These are phyloP conservation scores for Gleditsia sinensis DNA, from an alignment of 306 rosid species.

Conservation along the genomic window DNA sequence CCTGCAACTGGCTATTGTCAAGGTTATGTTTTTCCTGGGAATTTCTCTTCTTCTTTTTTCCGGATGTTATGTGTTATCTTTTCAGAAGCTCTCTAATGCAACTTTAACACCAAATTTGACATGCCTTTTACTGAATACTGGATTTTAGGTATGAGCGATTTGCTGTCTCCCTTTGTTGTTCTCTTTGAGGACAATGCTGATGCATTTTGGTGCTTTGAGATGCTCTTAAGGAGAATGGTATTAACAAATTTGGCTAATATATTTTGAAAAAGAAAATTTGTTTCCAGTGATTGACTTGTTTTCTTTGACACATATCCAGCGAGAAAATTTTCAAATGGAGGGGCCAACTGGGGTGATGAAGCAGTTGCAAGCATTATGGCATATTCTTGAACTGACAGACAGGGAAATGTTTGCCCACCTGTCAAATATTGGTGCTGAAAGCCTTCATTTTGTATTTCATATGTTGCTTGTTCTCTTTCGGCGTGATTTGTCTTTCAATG, in stretches of 20 bases:
- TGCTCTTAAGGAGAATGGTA: slow-evolving; percentile 99
- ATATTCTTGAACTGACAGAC: slow-evolving; percentile 79
- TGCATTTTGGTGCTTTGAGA: slow-evolving; percentile 99
- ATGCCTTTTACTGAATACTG: slow-evolving; percentile 37
- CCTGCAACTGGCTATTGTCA: slow-evolving; percentile 97
- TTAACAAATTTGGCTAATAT: slow-evolving; percentile 38
- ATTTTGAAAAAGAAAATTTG: slow-evolving; percentile 5
- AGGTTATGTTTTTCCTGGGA: slow-evolving; percentile 58
- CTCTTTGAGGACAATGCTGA: slow-evolving; percentile 96
- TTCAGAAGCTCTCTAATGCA: slow-evolving; percentile 4
- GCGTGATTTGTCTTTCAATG: slow-evolving; percentile 82
- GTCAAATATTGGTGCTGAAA: slow-evolving; percentile 89
- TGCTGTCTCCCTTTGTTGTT: slow-evolving; percentile 95
- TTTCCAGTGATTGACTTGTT: slow-evolving; percentile 44
- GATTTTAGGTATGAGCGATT: slow-evolving; percentile 92
- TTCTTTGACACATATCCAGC: slow-evolving; percentile 49
- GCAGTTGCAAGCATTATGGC: slow-evolving; percentile 82
- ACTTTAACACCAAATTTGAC: slow-evolving; percentile 29
- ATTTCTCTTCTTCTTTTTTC: slow-evolving; percentile 22
- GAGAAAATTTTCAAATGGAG: slow-evolving; percentile 93
- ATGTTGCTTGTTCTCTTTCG: slow-evolving; percentile 97
- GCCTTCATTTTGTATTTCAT: slow-evolving; percentile 95
- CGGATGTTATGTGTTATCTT: not conserved
- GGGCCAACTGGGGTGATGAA: slow-evolving; percentile 96
- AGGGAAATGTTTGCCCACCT: slow-evolving; percentile 79